Base-by-base conservation (phyloP, 139 green algal species). In the Coelastrella sp. region DNA sequence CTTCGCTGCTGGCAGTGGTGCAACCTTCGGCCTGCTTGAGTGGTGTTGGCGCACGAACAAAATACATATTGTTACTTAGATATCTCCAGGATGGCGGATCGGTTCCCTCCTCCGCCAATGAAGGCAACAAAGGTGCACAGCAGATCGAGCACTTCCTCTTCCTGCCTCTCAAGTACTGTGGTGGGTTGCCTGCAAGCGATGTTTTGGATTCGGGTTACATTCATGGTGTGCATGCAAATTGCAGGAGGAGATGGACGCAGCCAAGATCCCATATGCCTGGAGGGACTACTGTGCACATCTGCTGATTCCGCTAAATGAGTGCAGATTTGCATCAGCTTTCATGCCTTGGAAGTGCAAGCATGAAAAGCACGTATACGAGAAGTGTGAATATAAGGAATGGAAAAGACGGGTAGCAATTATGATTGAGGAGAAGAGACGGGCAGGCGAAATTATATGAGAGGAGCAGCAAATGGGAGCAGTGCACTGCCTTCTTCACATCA, bases 251-350 rank as follows among this genome's bases (percentile, higher is more conserved):
- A 95, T 99, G 94, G 92, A 95, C 23, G 93, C 92, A 23, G 96
- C 96, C 3, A 95, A 96, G 73, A 79, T 99, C 10, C 93, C 95
- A 47, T 94, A 98, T 54, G 92, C 87, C 5, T 98, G 94, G 64
- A 92, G 97, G 57, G 97, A 99, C 89, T 98, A 97, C 83, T 99
- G 97, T 88, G 96, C 97, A 13, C 96, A 99, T 91, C 86, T 98
- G 76, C 96, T 98, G 58, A 96, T 99, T 5, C 97, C 97, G 7
- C 94, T 98, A 23, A 99, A 99, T 92, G 94, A 97, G 79, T 99
- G 97, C 94, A 94, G 97, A 61, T 79, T 87, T 7, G 87, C 93
- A 11, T 75, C 90, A 16, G 90, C 94, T 11, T 98, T 95, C 80
- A 76, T 97, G 73, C 96, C 96, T 19, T 98, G 96, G 96, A 95